Conservation (phyloP, 805 yeast species). For the Saccharomyces paradoxus region DNA sequence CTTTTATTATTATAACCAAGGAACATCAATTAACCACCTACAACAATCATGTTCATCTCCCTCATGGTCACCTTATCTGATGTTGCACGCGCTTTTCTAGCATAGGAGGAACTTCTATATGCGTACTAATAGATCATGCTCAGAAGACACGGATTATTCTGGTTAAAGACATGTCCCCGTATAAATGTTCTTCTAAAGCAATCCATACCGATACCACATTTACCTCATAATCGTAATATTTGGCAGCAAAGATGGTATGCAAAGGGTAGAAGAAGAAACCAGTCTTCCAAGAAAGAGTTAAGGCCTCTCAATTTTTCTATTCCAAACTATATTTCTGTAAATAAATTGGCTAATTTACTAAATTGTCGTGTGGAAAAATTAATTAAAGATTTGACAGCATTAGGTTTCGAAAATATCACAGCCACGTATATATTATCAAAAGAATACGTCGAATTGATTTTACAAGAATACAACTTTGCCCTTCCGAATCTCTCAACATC, state of each 20-base stretch:
- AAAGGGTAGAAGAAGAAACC: slow-evolving; percentile 8
- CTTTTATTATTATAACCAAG: not conserved
- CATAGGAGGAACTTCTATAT: not conserved
- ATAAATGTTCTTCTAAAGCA: not conserved
- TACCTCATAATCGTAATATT: not conserved
- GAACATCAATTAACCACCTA: not conserved
- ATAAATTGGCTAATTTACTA: slow-evolving; percentile 68
- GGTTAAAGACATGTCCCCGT: not conserved
- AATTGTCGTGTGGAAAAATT: slow-evolving; percentile 56
- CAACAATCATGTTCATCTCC: not conserved
- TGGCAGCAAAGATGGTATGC: slow-evolving; percentile 10
- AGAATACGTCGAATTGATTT: slow-evolving; percentile 78
- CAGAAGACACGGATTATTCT: not conserved
- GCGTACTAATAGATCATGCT: not conserved
- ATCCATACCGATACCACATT: not conserved
- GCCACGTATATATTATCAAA: slow-evolving; percentile 75
- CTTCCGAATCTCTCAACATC: slow-evolving; percentile 27
- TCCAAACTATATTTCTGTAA: slow-evolving; percentile 72
- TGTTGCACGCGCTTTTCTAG: not conserved
- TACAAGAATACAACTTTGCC: slow-evolving; percentile 80
- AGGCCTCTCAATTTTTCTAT: slow-evolving; percentile 31
- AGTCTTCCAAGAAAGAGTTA: slow-evolving; percentile 4
- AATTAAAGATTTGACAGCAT: slow-evolving; percentile 44
- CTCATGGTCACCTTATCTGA: not conserved
- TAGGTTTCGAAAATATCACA: slow-evolving; percentile 66